Evolutionary conservation across 495 filamentous ascomycete genomes (phyloP).

Genomic region (Aspergillus steynii): DNA sequence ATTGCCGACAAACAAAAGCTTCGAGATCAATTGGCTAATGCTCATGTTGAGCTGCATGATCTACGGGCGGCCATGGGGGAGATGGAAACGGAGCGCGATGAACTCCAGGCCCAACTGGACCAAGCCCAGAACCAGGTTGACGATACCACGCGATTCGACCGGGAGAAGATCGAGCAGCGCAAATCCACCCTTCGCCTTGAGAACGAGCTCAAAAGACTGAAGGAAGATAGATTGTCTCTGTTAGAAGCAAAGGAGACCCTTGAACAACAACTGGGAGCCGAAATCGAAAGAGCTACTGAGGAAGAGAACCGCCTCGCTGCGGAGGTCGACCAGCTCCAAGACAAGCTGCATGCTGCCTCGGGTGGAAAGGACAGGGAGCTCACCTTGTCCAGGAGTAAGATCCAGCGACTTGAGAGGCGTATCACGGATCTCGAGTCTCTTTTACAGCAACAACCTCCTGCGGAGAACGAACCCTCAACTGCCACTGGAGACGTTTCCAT

Average conservation of each 20-base stretch:
- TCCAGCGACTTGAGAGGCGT: slow-evolving; percentile 59
- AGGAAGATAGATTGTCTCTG: slow-evolving; percentile 55
- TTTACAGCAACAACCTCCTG: slow-evolving; percentile 43
- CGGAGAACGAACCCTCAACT: slow-evolving; percentile 36
- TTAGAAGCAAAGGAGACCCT: slow-evolving; percentile 51
- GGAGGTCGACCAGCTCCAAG: slow-evolving; percentile 59
- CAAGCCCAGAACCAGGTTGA: slow-evolving; percentile 49
- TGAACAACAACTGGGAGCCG: slow-evolving; percentile 54
- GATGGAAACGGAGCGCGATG: slow-evolving; percentile 62
- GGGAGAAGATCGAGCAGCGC: slow-evolving; percentile 62
- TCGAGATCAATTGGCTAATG: slow-evolving; percentile 61
- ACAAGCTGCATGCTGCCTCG: slow-evolving; percentile 41
- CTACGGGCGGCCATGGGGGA: slow-evolving; percentile 54
- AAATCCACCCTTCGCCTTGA: slow-evolving; percentile 60
- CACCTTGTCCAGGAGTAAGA: slow-evolving; percentile 50
- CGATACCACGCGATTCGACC: slow-evolving; percentile 57
- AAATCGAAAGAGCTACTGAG: slow-evolving; percentile 54
- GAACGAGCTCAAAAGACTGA: slow-evolving; percentile 56
- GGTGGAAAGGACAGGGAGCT: slow-evolving; percentile 51
- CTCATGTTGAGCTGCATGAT: slow-evolving; percentile 61
- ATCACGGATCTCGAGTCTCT: slow-evolving; percentile 58
- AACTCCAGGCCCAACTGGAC: slow-evolving; percentile 58
- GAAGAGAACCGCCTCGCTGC: slow-evolving; percentile 59
- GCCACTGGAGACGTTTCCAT: slow-evolving; percentile 57
- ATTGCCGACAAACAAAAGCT: slow-evolving; percentile 59